Evolutionary conservation across 108 stramenopile species (phyloP), one percentile per base, ranked within the genome.

Genomic region (Cyclotella distinguenda): DNA sequence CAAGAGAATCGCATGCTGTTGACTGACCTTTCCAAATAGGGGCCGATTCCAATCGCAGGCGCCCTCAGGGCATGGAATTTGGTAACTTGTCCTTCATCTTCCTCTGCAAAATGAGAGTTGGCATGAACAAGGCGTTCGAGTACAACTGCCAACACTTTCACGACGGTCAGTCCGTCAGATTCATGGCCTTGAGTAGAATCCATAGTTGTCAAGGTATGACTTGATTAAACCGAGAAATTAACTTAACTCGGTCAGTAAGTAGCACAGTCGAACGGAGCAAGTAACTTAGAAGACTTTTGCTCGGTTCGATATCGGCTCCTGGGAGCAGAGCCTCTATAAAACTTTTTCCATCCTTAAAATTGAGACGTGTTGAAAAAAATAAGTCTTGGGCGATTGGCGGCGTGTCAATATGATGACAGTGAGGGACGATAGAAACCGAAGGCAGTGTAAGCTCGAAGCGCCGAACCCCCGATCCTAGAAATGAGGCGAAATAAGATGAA

Each of bases 41-140:
- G 86, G 27, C 80, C 73, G 19, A 99, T 84, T 27, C 85, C 79
- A 53, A 99, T 99, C 10, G 82, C 86, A 10, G 98, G 98, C 6
- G 96, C 89, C 49, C 91, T 84, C 46, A 96, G 82, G 15, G 97
- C 97, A 57, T 97, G 97, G 72, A 99, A 99, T 63, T 95, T 94
- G 39, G 97, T 99, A 18, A 98, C 65, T 60, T 89, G 82, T 3
- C 86, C 89, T 6, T 87, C 84, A 48, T 86, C 84, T 46, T 73
- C 48, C 49, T 60, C 66, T 1, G 88, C 74, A 9, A 89, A 60
- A 40, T 62, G 52, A 18, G 82, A 59, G 57, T 91, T 94, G 44
- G 89, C 80, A 27, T 52, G 32, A 2, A 91, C 87, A 10, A 94
- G 77, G 54, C 93, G 79, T 33, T 94, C 93, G 9, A 94, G 85